phyloP scores from a whole-genome alignment of 1,139 yeast species.

The Diutina neorugosa region DNA sequence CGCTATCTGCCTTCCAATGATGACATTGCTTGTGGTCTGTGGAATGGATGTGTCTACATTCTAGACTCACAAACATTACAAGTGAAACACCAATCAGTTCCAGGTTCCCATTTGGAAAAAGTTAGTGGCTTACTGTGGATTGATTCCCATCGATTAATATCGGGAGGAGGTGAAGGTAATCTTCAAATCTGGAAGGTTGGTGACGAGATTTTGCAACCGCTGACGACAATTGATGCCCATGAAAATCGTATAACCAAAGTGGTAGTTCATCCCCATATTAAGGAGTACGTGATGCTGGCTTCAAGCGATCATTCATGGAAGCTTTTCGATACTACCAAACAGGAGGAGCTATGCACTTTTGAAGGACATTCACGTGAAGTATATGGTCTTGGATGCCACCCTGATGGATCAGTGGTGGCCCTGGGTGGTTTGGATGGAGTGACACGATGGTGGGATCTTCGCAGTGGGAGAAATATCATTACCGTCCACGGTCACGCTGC shows the following conservation, averaged over 20 bases:
- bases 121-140: conserved; percentile 63
- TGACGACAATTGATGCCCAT: conserved; percentile 21
- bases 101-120: conserved; percentile 42
- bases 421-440: conserved; percentile 76
- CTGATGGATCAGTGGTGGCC: conserved; percentile 66
- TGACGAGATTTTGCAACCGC: not conserved
- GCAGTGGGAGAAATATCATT: conserved; percentile 61
- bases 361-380: conserved; percentile 84
- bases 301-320: conserved; percentile 88
- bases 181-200: conserved; percentile 33
- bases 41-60: conserved; percentile 67
- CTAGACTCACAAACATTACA: conserved; percentile 29
- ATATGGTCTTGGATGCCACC: conserved; percentile 50
- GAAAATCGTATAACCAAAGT: conserved; percentile 49
- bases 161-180: conserved; percentile 60
- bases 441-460: conserved; percentile 73
- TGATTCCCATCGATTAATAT: conserved; percentile 16
- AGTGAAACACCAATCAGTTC: conserved; percentile 12
- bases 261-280: conserved; percentile 53
- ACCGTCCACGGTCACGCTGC: conserved; percentile 55
- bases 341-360: conserved; percentile 32
- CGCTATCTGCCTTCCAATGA: not conserved
- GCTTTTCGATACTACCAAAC: conserved; percentile 58
- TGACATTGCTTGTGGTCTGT: conserved; percentile 12
- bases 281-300: conserved; percentile 44